These are phyloP conservation scores for Phaseolus coccineus DNA, from an alignment of 331 rosid species.

Conservation along the genomic window DNA sequence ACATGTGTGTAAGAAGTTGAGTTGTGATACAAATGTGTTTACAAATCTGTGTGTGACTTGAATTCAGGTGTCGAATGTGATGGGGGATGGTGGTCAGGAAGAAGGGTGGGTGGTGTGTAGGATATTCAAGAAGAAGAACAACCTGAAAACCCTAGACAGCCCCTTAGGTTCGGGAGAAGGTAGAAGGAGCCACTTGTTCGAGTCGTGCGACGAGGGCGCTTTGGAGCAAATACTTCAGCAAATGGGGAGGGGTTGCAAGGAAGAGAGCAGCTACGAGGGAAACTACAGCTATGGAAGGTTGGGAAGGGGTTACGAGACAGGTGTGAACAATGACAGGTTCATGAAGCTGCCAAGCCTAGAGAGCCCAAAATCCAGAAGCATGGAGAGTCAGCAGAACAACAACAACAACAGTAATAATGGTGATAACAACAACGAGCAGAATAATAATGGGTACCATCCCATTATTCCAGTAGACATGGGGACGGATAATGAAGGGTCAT, in stretches of 20 bases:
- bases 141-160: constrained; percentile 72
- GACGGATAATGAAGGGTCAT: constrained; percentile 46
- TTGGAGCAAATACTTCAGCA: constrained; percentile 76
- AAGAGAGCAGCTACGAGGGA: constrained; percentile 58
- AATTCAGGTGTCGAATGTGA: constrained; percentile 55
- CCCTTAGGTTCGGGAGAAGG: constrained; percentile 55
- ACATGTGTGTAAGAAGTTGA: neutral
- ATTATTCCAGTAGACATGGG: constrained; percentile 45
- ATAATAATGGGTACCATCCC: constrained; percentile 50
- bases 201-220: constrained; percentile 62
- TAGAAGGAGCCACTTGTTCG: constrained; percentile 54
- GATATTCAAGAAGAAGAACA: constrained; percentile 90
- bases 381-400: constrained; percentile 47
- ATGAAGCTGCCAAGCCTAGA: constrained; percentile 76
- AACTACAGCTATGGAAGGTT: constrained; percentile 42
- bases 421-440: neutral
- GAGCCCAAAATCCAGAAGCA: constrained; percentile 71
- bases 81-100: constrained; percentile 71
- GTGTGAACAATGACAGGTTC: constrained; percentile 53
- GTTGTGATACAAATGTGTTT: neutral
- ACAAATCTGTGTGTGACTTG: neutral
- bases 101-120: constrained; percentile 98
- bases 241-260: constrained; percentile 73
- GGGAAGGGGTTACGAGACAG: constrained; percentile 42
- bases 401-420: neutral